Evolutionary conservation across 805 yeast genomes (phyloP).

Genomic region (Starmerella stigmatis): DNA sequence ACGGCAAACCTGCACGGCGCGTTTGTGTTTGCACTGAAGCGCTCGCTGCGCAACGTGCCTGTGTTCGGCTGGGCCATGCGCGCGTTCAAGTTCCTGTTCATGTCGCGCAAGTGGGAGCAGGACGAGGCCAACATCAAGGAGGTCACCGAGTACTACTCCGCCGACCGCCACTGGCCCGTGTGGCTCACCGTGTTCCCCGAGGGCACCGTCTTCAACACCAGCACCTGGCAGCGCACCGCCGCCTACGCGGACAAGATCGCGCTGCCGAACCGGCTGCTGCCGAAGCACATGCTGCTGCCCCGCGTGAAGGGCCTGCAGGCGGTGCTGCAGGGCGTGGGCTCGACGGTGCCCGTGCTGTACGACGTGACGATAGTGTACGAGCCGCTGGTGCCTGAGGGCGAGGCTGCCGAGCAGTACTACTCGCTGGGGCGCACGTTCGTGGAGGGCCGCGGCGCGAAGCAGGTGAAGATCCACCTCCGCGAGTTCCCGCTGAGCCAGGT

Average conservation of each 20-base stretch:
- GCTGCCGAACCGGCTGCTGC: constrained; percentile 28
- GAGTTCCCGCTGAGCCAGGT: constrained; percentile 49
- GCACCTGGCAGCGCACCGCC: constrained; percentile 50
- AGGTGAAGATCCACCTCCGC: constrained; percentile 55
- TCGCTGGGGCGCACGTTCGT: constrained; percentile 55
- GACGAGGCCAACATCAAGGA: constrained; percentile 40
- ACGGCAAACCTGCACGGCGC: constrained; percentile 54
- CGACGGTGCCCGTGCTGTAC: constrained; percentile 42
- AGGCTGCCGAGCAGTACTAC: constrained; percentile 61
- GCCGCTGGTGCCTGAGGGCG: constrained; percentile 51
- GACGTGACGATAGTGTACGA: constrained; percentile 79
- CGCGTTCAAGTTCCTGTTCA: constrained; percentile 62
- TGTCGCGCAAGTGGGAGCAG: constrained; percentile 75
- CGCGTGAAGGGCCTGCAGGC: constrained; percentile 69
- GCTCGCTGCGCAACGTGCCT: constrained; percentile 59
- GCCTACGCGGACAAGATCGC: constrained; percentile 44
- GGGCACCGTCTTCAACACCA: constrained; percentile 73
- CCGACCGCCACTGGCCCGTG: constrained; percentile 43
- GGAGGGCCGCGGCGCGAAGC: constrained; percentile 59
- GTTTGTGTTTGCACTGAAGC: constrained; percentile 67
- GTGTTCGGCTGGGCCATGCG: constrained; percentile 79
- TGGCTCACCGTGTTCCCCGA: constrained; percentile 81
- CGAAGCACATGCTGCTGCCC: constrained; percentile 66
- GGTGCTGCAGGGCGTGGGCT: constrained; percentile 44
- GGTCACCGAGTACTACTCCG: constrained; percentile 19